These are phyloP conservation scores for Biscogniauxia mediterranea DNA, from an alignment of 2,329 filamentous ascomycete genomes.

Conservation along the genomic window DNA sequence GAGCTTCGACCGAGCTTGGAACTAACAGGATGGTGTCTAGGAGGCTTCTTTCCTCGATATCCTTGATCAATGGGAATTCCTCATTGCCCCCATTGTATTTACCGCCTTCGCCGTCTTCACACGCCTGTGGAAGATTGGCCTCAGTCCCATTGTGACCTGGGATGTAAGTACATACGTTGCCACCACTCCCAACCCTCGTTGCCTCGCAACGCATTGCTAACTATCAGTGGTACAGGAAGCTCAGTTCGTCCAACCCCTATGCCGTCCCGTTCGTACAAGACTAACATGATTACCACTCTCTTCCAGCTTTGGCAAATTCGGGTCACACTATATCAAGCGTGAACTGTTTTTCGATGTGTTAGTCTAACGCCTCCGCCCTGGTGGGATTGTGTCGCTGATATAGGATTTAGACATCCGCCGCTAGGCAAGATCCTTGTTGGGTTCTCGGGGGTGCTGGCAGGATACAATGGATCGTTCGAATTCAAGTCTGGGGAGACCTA, in stretches of 20 bases:
- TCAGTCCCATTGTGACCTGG: slow-evolving; percentile 66
- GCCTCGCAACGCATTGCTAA: not conserved
- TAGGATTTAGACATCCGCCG: slow-evolving; percentile 61
- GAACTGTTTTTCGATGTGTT: slow-evolving; percentile 94
- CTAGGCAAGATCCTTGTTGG: slow-evolving; percentile 98
- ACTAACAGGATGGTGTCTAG: slow-evolving; percentile 27
- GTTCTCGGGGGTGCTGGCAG: slow-evolving; percentile 90
- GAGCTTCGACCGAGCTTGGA: slow-evolving; percentile 6
- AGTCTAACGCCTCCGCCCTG: slow-evolving; percentile 28
- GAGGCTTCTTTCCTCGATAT: slow-evolving; percentile 58
- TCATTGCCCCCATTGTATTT: slow-evolving; percentile 62
- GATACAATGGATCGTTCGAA: slow-evolving; percentile 98
- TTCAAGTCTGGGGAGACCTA: slow-evolving; percentile 99
- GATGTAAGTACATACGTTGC: slow-evolving; percentile 41
- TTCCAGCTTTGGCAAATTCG: slow-evolving; percentile 87
- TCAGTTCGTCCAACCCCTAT: slow-evolving; percentile 47
- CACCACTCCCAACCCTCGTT: not conserved
- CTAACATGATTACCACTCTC: slow-evolving; percentile 25
- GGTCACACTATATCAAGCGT: slow-evolving; percentile 97
- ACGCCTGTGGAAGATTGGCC: slow-evolving; percentile 66
- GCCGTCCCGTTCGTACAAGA: slow-evolving; percentile 12
- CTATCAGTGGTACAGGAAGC: slow-evolving; percentile 44
- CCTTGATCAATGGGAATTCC: slow-evolving; percentile 62
- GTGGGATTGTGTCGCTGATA: slow-evolving; percentile 17
- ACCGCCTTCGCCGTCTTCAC: slow-evolving; percentile 64